Percentiles rank a stretch among this genome's conserved stretches.
phyloP scores from a whole-genome alignment of 225 moss, liverwort and hornwort genomes.

The Polytrichum formosum region DNA sequence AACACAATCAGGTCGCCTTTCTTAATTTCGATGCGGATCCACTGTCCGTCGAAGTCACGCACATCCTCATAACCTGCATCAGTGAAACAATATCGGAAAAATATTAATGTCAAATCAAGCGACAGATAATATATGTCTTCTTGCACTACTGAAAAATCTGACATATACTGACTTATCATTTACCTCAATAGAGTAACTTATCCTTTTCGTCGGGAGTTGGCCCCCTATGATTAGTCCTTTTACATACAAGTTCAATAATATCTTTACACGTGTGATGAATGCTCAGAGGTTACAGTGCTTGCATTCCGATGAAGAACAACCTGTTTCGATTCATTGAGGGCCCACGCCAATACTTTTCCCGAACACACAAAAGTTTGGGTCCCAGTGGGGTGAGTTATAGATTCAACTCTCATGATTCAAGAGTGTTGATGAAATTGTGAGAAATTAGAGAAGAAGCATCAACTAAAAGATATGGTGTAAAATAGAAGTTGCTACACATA shows the following conservation, averaged over 20 bases:
- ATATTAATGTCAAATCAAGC: neutral
- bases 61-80: slow-evolving; percentile 57
- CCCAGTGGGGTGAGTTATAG: neutral
- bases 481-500: slow-evolving; percentile 8
- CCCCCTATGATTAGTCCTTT: too few species aligned
- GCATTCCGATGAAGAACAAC: neutral
- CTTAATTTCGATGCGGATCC: slow-evolving; percentile 61
- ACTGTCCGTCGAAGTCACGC: slow-evolving; percentile 56
- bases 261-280: too few species aligned
- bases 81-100: too few species aligned
- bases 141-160: too few species aligned
- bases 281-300: neutral
- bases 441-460: neutral
- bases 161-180: too few species aligned
- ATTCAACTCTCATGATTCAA: neutral
- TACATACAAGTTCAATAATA: too few species aligned
- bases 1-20: slow-evolving; percentile 59
- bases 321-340: neutral
- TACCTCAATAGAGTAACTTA: too few species aligned
- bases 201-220: too few species aligned
- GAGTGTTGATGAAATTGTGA: neutral
- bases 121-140: neutral
- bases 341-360: neutral
- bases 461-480: neutral
- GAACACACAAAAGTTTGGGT: neutral